Evolutionary conservation across 2,329 filamentous ascomycete genomes (phyloP), one percentile per base, ranked within the genome.

Genomic region (Clonostachys sp.): DNA sequence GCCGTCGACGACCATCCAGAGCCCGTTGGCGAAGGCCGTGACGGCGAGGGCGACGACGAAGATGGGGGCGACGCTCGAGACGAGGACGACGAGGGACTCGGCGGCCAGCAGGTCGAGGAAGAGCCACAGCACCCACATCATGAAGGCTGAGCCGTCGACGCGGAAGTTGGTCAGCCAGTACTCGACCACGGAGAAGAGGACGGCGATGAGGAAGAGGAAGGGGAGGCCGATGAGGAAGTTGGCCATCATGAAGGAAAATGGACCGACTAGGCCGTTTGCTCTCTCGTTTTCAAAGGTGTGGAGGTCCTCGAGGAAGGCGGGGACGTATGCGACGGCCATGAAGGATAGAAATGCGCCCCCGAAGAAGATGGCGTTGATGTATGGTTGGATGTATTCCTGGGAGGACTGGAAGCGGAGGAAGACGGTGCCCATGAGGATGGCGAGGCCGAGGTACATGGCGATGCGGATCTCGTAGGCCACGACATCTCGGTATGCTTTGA

Each of bases 1-100:
- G 1, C 90, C 90, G 45, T 85, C 82, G 2, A 92, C 87, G 45
- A 80, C 84, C 89, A 95, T 95, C 89, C 89, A 95, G 7, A 95
- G 72, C 0, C 89, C 90, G 64, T 95, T 95, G 18, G 87, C 86
- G 59, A 95, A 95, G 1, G 90, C 89, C 0, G 87, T 87, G 3
- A 90, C 72, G 1, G 90, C 89, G 1, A 95, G 79, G 0, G 87
- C 75, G 41, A 92, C 79, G 44, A 95, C 89, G 54, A 95, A 95
- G 51, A 84, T 86, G 0, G 88, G 88, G 53, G 91, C 83, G 2
- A 94, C 63, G 2, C 78, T 81, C 1, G 84, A 81, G 18, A 94
- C 72, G 30, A 95, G 73, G 4, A 95, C 87, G 20, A 95, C 89
- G 1, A 95, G 79, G 1, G 86, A 86, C 66, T 94, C 89, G 17